Conservation (phyloP, 306 rosid species). For the Casuarina cunninghamiana region DNA sequence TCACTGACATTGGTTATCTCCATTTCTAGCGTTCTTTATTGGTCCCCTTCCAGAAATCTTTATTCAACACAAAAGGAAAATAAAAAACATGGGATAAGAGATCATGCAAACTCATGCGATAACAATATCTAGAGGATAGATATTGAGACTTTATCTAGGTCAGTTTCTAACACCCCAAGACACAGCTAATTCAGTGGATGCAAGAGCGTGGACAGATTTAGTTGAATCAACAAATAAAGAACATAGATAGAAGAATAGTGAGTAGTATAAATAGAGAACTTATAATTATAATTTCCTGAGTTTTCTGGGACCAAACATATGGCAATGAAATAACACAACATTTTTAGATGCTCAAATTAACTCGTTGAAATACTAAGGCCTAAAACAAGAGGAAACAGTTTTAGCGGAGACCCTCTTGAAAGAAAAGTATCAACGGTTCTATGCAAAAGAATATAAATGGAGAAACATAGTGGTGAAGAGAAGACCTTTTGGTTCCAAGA, state of each 20-base stretch:
- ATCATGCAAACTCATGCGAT: neutral
- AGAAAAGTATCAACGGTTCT: neutral
- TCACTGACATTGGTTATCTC: constrained; percentile 67
- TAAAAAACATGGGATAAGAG: neutral
- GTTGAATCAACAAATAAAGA: neutral
- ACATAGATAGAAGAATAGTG: neutral
- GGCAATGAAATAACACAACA: neutral
- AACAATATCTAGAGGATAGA: neutral
- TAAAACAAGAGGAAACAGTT: neutral
- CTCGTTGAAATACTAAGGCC: neutral
- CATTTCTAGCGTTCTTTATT: constrained; percentile 38
- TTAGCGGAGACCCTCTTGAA: constrained; percentile 7
- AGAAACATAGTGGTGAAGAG: constrained; percentile 6
- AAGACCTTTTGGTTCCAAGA: constrained; percentile 41
- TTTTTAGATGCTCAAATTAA: neutral
- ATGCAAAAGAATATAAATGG: constrained; percentile 11
- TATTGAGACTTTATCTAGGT: neutral
- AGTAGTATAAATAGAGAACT: neutral
- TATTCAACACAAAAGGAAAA: neutral
- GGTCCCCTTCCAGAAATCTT: constrained; percentile 34
- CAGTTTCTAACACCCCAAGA: neutral
- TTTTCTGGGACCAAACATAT: neutral
- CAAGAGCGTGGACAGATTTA: too few species aligned
- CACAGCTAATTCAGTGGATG: neutral
- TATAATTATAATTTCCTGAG: neutral